phyloP scores from a whole-genome alignment of 2,329 filamentous ascomycete genomes.

The Nothophaeocryptopus gaeumannii region DNA sequence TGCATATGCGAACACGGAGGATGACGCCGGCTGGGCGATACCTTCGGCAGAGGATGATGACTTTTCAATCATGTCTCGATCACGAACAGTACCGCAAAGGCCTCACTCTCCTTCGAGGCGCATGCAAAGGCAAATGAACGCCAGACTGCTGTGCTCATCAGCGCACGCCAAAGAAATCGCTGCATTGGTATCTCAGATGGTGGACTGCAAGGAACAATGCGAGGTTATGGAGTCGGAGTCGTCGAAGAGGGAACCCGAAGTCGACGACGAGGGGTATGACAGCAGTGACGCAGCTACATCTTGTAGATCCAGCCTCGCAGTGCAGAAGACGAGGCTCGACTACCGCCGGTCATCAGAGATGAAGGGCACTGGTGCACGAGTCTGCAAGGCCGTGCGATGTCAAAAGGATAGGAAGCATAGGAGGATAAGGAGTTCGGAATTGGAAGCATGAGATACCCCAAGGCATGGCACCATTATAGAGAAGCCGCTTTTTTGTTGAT shows the following conservation, averaged over 20 bases:
- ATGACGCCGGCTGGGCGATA: constrained; percentile 32
- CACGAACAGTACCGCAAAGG: constrained; percentile 18
- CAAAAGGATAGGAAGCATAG: constrained; percentile 21
- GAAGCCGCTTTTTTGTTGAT: too few species aligned
- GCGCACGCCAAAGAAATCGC: constrained; percentile 43
- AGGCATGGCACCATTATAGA: too few species aligned
- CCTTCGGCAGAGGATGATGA: constrained; percentile 18
- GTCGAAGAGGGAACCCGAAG: background rate
- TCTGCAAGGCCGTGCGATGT: constrained; percentile 27
- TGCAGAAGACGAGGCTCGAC: constrained; percentile 14
- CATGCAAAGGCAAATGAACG: constrained; percentile 41
- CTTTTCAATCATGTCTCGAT: constrained; percentile 11
- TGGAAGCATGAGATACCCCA: constrained; percentile 7
- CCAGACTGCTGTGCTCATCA: constrained; percentile 40
- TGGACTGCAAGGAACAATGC: constrained; percentile 43
- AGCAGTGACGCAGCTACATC: constrained; percentile 22
- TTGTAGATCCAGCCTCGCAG: constrained; percentile 22
- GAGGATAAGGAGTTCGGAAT: constrained; percentile 21
- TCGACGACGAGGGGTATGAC: constrained; percentile 31
- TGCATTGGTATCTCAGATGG: constrained; percentile 42
- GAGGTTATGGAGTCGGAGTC: constrained; percentile 18
- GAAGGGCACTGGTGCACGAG: constrained; percentile 25
- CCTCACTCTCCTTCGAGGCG: constrained; percentile 38
- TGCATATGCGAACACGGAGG: constrained; percentile 33
- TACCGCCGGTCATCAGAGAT: constrained; percentile 26